Base-by-base conservation (phyloP, 2,329 filamentous ascomycete species). In the Monilinia vaccinii-corymbosi region DNA sequence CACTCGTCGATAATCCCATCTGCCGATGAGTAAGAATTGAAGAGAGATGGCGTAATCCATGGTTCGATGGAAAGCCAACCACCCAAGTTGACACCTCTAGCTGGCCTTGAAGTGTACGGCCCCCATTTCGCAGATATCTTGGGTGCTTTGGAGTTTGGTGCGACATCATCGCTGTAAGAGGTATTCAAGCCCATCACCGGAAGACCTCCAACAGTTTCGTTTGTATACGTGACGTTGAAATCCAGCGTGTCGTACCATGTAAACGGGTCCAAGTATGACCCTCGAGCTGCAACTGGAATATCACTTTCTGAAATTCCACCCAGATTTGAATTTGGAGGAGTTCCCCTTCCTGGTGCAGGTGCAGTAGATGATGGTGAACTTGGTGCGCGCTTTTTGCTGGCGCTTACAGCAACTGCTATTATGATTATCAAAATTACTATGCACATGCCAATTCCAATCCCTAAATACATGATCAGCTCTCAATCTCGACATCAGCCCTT, bases 61-160 rank as follows among this genome's bases (percentile, higher is more conserved):
- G 94, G 94, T 70, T 99, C 94, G 14, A 99, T 76, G 3, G 88
- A 89, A 1, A 99, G 81, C 94, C 94, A 99, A 14, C 94, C 94
- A 55, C 94, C 94, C 1, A 97, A 72, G 68, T 96, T 97, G 40
- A 97, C 90, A 1, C 94, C 94, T 8, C 93, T 84, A 28, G 95
- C 91, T 2, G 92, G 91, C 58, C 80, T 85, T 25, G 82, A 84
- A 2, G 85, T 82, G 68, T 97, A 99, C 2, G 86, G 77, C 8
- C 84, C 84, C 81, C 93, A 97, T 1, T 79, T 69, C 62, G 92
- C 79, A 66, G 90, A 81, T 8, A 99, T 78, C 1, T 90, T 78
- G 0, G 91, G 89, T 0, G 95, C 91, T 36, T 91, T 84, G 21
- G 83, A 78, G 71, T 97, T 97, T 14, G 92, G 85, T 65, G 79